Base-by-base conservation (phyloP, 176 grass and related monocot genomes). In the Ensete ventricosum region DNA sequence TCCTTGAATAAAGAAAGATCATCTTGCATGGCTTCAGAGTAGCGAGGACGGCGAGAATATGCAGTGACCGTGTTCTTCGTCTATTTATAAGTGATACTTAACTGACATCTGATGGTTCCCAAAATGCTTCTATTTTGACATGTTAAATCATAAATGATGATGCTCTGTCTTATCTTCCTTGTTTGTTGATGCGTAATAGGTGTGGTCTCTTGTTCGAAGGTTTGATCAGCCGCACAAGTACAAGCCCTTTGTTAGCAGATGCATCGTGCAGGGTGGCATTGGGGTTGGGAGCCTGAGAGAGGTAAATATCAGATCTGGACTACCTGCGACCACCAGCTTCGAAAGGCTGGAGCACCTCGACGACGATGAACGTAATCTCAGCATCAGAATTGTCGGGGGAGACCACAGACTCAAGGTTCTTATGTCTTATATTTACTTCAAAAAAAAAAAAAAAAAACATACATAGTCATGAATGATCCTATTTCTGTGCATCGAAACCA, bases 211-310 rank as follows among this genome's bases (percentile, higher is more conserved):
- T 23, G 87, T 92, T 69, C 81, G 92, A 63, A 96, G 89, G 64
- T 96, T 96, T 74, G 92, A 96, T 76, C 84, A 96, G 83, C 92
- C 89, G 55, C 92, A 96, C 83, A 71, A 78, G 69, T 96, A 96
- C 81, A 96, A 96, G 82, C 89, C 89, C 26, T 96, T 96, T 84
- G 83, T 96, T 50, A 85, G 84, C 25, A 82, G 83, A 77, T 96
- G 89, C 82, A 83, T 92, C 17, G 75, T 96, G 89, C 89, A 76
- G 13, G 86, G 87, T 65, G 85, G 86, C 74, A 76, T 85, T 53
- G 80, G 87, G 82, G 84, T 96, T 78, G 89, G 92, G 51, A 92
- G 89, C 62, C 52, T 96, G 50, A 73, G 92, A 43, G 92, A 96
- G 62, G 84, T 96, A 55, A 88, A 96, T 73, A 81, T 96, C 71